Evolutionary conservation across 2,329 filamentous ascomycete genomes (phyloP).

Genomic region (Didymella pinodella): DNA sequence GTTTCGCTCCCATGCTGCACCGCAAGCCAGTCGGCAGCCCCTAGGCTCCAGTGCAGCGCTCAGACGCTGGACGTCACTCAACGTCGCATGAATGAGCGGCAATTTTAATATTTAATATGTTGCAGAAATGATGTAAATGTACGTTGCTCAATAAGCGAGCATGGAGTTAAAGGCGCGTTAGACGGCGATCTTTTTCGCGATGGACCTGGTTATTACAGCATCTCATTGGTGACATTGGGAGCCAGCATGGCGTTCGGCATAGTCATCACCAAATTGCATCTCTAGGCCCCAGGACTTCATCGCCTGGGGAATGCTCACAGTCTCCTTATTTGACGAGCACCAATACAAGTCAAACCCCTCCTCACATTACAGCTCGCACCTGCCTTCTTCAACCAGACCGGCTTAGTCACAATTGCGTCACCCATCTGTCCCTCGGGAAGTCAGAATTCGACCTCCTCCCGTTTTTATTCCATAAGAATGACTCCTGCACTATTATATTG

Average conservation of each 20-base stretch:
- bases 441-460: background rate
- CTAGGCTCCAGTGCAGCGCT: background rate
- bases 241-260: slow-evolving; percentile 13
- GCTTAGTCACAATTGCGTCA: background rate
- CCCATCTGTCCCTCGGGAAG: background rate
- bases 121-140: background rate
- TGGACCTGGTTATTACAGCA: background rate
- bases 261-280: background rate
- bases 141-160: background rate
- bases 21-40: slow-evolving; percentile 27
- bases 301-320: background rate
- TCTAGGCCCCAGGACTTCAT: background rate
- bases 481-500: background rate
- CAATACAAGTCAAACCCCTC: background rate
- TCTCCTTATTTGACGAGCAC: background rate
- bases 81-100: background rate
- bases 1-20: slow-evolving; percentile 12
- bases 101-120: background rate
- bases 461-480: background rate
- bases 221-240: slow-evolving; percentile 11
- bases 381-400: background rate
- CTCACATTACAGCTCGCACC: background rate
- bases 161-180: background rate
- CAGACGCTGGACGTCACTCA: background rate
- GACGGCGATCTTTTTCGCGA: background rate